Base-by-base conservation (phyloP, 495 filamentous ascomycete genomes). In the Penicillium longicatenatum region DNA sequence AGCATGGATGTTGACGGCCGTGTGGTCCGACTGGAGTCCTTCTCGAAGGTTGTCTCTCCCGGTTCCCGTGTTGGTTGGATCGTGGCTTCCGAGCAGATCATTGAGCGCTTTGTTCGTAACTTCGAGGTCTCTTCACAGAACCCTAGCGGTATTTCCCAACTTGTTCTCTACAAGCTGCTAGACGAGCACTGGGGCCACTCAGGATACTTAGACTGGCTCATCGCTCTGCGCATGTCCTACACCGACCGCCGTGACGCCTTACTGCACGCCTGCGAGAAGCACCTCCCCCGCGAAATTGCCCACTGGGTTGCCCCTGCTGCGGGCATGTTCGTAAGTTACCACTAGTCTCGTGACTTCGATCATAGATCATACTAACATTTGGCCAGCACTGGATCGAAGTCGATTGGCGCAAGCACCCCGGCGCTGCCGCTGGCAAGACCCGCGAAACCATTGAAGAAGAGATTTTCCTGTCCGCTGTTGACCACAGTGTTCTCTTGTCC, bases 101-200 rank as follows among this genome's bases (percentile, higher is more conserved):
- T 93, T 53, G 89, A 95, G 71, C 82, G 87, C 16, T 95, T 90
- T 67, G 73, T 84, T 39, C 86, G 87, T 24, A 89, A 90, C 71
- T 83, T 85, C 54, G 94, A 98, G 73, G 81, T 86, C 17, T 86
- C 84, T 35, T 86, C 83, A 48, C 94, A 98, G 67, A 89, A 91
- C 45, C 91, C 94, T 1, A 85, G 84, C 63, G 95, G 94, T 26
- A 75, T 94, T 52, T 83, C 88, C 2, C 94, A 98, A 74, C 74
- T 94, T 21, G 75, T 93, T 8, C 70, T 98, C 53, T 93, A 86
- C 75, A 96, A 94, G 74, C 79, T 98, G 56, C 77, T 98, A 8
- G 94, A 98, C 54, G 92, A 97, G 70, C 82, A 84, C 50, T 98
- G 94, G 94, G 94, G 93, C 21, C 94, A 98, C 68, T 77, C 79